Percentiles rank a stretch among this genome's conserved stretches.
Conservation (phyloP, 164 flowering plant genomes). For the Piper betle region DNA sequence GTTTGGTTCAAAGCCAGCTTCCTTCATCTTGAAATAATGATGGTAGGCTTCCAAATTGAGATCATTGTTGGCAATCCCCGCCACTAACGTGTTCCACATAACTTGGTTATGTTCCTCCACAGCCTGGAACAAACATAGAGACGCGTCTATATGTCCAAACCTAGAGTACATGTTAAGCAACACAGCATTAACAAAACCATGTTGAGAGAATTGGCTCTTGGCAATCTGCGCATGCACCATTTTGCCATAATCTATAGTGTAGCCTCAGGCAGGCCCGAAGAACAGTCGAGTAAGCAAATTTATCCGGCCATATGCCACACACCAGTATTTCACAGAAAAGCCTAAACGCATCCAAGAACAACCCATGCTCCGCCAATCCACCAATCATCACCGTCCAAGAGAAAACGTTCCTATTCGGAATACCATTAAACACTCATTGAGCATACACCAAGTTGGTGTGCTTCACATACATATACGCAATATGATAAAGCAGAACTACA, state of each 20-base stretch:
- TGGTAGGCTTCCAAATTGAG: constrained; percentile 32
- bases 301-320: constrained; percentile 30
- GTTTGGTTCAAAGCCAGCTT: constrained; percentile 33
- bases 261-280: constrained; percentile 41
- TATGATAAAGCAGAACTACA: constrained; percentile 32
- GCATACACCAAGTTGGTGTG: constrained; percentile 28
- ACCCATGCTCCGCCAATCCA: constrained; percentile 33
- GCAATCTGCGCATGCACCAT: constrained; percentile 42
- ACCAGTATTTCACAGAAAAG: constrained; percentile 27
- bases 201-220: constrained; percentile 21
- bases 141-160: constrained; percentile 30
- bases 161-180: constrained; percentile 56
- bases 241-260: constrained; percentile 29
- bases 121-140: constrained; percentile 24
- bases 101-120: constrained; percentile 33
- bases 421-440: constrained; percentile 27
- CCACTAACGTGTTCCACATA: constrained; percentile 53
- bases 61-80: constrained; percentile 31
- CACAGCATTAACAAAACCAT: constrained; percentile 33
- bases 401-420: constrained; percentile 32
- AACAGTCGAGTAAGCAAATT: constrained; percentile 32
- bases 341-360: constrained; percentile 26
- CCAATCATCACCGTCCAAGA: constrained; percentile 58
- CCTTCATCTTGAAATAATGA: constrained; percentile 27
- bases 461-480: constrained; percentile 20